These are phyloP conservation scores for Penicillium taxi DNA, from an alignment of 495 filamentous ascomycete species.

Conservation along the genomic window DNA sequence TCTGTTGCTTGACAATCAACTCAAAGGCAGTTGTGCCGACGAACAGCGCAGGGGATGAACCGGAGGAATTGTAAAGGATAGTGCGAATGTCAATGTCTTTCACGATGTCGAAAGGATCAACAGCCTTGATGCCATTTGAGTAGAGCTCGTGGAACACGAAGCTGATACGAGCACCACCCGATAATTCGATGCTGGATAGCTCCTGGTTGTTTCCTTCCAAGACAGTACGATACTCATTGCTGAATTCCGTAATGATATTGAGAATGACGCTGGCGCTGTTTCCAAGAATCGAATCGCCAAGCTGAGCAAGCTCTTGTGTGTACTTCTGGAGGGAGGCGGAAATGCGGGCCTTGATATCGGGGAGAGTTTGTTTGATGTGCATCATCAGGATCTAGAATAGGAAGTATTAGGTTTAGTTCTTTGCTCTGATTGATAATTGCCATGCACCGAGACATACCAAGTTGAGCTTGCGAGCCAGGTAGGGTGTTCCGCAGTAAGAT, in stretches of 20 bases:
- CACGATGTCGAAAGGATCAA: slow-evolving; percentile 94
- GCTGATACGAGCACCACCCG: slow-evolving; percentile 95
- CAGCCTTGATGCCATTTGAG: slow-evolving; percentile 94
- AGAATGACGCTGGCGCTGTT: slow-evolving; percentile 94
- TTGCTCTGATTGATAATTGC: background rate
- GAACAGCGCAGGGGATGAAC: slow-evolving; percentile 93
- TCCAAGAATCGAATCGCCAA: slow-evolving; percentile 93
- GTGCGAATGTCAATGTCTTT: slow-evolving; percentile 98
- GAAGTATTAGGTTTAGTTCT: slow-evolving; percentile 1
- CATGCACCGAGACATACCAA: slow-evolving; percentile 44
- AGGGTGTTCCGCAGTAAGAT: slow-evolving; percentile 96
- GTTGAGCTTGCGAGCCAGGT: slow-evolving; percentile 93
- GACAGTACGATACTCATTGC: slow-evolving; percentile 92
- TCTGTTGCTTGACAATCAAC: slow-evolving; percentile 97
- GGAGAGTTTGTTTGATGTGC: slow-evolving; percentile 99
- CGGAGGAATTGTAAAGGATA: slow-evolving; percentile 96
- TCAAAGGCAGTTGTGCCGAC: slow-evolving; percentile 97
- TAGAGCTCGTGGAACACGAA: slow-evolving; percentile 99
- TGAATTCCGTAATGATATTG: slow-evolving; percentile 98
- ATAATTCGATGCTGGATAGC: slow-evolving; percentile 86
- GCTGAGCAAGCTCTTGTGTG: slow-evolving; percentile 62
- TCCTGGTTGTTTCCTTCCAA: slow-evolving; percentile 95
- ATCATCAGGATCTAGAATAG: slow-evolving; percentile 85
- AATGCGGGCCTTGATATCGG: slow-evolving; percentile 96
- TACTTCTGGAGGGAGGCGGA: slow-evolving; percentile 90